Conservation (phyloP, 768 basidiomycete species). For the Tulasnella sp. region DNA sequence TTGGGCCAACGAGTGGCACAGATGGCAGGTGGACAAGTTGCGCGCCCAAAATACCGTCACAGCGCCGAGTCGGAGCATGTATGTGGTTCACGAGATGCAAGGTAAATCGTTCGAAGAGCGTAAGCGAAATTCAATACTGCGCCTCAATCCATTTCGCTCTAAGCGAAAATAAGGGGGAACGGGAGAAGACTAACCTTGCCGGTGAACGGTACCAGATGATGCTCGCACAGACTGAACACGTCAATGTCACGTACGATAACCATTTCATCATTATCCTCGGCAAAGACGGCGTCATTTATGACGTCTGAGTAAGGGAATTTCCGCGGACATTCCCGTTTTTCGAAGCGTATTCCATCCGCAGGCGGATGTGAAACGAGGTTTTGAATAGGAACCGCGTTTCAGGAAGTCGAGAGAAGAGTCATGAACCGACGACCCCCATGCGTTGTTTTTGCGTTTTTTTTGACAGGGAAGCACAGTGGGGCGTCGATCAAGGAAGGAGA, state of each 20-base stretch:
- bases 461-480: not conserved
- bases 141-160: too few species aligned
- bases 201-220: conserved; percentile 96
- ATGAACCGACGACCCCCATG: not conserved
- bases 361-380: not conserved
- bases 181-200: conserved; percentile 67
- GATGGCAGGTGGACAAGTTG: not conserved
- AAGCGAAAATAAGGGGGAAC: not conserved
- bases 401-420: not conserved
- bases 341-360: not conserved
- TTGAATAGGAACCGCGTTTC: not conserved
- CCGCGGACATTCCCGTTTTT: not conserved
- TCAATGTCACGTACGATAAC: conserved; percentile 97
- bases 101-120: not conserved
- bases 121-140: not conserved
- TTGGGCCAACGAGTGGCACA: not conserved
- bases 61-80: conserved; percentile 8
- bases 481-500: not conserved
- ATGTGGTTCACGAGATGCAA: not conserved
- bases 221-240: conserved; percentile 95
- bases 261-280: conserved; percentile 99
- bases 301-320: conserved; percentile 58
- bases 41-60: not conserved
- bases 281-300: conserved; percentile 97
- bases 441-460: not conserved